Conservation (phyloP, 2,329 filamentous ascomycete species). For the Emergomyces pasteurianus region DNA sequence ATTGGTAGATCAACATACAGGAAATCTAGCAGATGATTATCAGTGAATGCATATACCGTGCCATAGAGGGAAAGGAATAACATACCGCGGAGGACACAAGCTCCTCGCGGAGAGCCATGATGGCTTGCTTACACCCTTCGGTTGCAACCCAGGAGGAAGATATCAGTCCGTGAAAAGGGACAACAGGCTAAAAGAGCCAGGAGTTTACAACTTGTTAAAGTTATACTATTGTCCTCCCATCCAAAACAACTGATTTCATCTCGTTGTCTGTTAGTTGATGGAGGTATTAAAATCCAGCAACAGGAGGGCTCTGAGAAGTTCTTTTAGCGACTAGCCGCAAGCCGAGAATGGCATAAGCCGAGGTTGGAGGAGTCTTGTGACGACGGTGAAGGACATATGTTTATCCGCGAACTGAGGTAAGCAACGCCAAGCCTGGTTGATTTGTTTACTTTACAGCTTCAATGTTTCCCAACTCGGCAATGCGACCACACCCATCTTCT, state of each 20-base stretch:
- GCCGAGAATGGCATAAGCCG: slow-evolving; percentile 5
- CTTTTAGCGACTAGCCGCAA: neutral
- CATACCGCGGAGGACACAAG: slow-evolving; percentile 68
- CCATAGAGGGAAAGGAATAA: slow-evolving; percentile 12
- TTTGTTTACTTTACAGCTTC: neutral
- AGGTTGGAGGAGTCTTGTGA: slow-evolving; percentile 20
- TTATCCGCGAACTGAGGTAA: slow-evolving; percentile 10
- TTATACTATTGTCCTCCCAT: neutral
- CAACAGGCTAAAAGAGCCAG: neutral
- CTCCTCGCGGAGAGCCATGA: slow-evolving; percentile 76
- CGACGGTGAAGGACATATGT: slow-evolving; percentile 9
- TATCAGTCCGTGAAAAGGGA: neutral
- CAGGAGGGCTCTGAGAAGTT: neutral
- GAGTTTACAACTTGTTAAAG: neutral
- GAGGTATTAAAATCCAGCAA: neutral
- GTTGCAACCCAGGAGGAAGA: neutral
- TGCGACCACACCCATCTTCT: neutral
- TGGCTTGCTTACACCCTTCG: slow-evolving; percentile 31
- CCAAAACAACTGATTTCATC: neutral
- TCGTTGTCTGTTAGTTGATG: neutral
- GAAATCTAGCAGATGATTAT: slow-evolving; percentile 32
- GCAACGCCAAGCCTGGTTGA: neutral
- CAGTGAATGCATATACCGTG: slow-evolving; percentile 20
- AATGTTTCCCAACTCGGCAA: neutral
- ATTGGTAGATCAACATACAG: slow-evolving; percentile 30